Base-by-base conservation (phyloP, 768 basidiomycete species). In the Hygrophorus pudorinus region DNA sequence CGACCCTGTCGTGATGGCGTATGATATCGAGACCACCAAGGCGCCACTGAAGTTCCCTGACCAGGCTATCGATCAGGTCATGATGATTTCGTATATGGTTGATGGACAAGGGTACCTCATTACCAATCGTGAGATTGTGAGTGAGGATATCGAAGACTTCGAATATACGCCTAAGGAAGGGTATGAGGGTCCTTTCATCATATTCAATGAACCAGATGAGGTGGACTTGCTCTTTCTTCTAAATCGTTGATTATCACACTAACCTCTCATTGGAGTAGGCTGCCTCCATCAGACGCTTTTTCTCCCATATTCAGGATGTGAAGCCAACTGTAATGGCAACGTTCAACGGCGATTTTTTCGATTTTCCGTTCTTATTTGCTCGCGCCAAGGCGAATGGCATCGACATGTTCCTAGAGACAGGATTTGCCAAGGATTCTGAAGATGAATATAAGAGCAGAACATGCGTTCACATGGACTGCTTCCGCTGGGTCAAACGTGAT, bases 81-180 rank as follows among this genome's bases (percentile, higher is more conserved):
- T 99, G 94, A 99, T 99, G 96, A 98, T 99, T 51, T 99, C 96
- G 35, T 99, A 98, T 65, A 98, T 99, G 93, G 71, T 99, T 13
- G 96, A 99, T 59, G 94, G 92, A 0, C 89, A 93, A 61, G 96
- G 96, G 0, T 99, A 86, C 58, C 76, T 99, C 49, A 97, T 99
- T 62, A 96, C 91, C 16, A 98, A 98, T 56, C 76, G 96, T 34
- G 96, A 99, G 52, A 97, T 98, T 41, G 90, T 98, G 47, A 81
- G 85, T 48, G 93, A 97, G 58, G 90, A 98, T 56, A 97, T 99
- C 49, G 92, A 96, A 34, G 87, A 99, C 59, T 98, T 99, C 56
- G 96, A 98, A 60, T 98, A 98, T 59, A 98, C 96, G 0, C 96
- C 96, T 1, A 98, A 91, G 61, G 90, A 93, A 41, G 94, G 96